These are phyloP conservation scores for Geranomyces michiganensis DNA, from an alignment of 192 early-diverging fungal genomes.

Conservation along the genomic window DNA sequence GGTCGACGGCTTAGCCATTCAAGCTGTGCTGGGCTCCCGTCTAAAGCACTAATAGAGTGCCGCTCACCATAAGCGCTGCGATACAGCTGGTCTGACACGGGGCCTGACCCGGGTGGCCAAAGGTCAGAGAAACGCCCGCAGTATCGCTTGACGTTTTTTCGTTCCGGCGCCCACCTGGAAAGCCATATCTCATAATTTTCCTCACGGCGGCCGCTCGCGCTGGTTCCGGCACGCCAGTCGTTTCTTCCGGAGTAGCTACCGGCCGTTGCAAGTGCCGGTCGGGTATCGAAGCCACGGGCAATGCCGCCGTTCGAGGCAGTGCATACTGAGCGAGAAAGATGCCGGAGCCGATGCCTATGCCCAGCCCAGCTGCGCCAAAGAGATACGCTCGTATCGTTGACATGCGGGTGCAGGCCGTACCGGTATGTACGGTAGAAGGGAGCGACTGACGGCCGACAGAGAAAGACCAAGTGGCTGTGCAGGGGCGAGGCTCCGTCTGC, in stretches of 20 bases:
- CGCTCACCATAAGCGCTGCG: slow-evolving; percentile 63
- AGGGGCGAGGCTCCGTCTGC: no score
- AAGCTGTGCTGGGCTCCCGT: background rate
- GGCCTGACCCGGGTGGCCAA: slow-evolving; percentile 49
- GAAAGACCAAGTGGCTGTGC: no score
- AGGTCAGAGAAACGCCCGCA: background rate
- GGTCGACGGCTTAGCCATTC: background rate
- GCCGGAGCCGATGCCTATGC: background rate
- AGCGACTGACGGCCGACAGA: no score
- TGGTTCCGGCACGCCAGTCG: background rate
- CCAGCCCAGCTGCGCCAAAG: background rate
- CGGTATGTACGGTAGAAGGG: no score
- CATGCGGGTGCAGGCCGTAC: no score
- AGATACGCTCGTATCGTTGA: background rate
- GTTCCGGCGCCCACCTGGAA: slow-evolving; percentile 16
- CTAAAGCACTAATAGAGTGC: background rate
- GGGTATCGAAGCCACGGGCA: background rate
- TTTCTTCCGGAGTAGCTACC: background rate
- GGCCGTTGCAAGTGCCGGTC: background rate
- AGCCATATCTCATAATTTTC: slow-evolving; percentile 32
- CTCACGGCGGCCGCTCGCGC: background rate
- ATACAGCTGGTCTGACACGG: slow-evolving; percentile 72
- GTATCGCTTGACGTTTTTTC: background rate
- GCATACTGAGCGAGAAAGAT: background rate
- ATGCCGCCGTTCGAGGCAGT: background rate